phyloP scores from a whole-genome alignment of 805 yeast genomes.

The Sugiyamaella qingdaonensis region DNA sequence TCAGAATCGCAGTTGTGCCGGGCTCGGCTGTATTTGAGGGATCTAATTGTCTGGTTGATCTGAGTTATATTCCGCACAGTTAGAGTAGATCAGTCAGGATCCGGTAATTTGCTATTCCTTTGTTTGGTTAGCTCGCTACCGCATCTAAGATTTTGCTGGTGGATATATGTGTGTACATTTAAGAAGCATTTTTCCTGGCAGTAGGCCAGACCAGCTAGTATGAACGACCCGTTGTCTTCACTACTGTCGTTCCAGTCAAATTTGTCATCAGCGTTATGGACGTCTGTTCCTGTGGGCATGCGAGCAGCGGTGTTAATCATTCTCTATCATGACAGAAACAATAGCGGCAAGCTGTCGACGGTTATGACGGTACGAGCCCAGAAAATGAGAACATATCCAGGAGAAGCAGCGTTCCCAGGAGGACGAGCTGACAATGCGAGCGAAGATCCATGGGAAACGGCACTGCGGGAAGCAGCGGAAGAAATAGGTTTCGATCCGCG shows the following conservation, averaged over 20 bases:
- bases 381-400: constrained; percentile 63
- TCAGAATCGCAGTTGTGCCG: too few species aligned
- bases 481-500: constrained; percentile 66
- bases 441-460: constrained; percentile 47
- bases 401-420: constrained; percentile 82
- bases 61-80: too few species aligned
- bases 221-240: background rate
- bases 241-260: background rate
- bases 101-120: background rate
- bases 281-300: constrained; percentile 51
- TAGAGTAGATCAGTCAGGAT: background rate
- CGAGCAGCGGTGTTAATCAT: constrained; percentile 69
- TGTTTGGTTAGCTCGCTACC: background rate
- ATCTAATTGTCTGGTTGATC: too few species aligned
- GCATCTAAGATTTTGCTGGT: too few species aligned
- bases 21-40: too few species aligned
- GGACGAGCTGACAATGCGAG: constrained; percentile 60
- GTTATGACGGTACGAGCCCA: constrained; percentile 69
- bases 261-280: constrained; percentile 33
- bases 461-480: constrained; percentile 73
- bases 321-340: constrained; percentile 51
- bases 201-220: background rate
- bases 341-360: constrained; percentile 54
- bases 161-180: too few species aligned
- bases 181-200: too few species aligned